These are phyloP conservation scores for Coriolopsis trogii DNA, from an alignment of 1,284 basidiomycete species.

Conservation along the genomic window DNA sequence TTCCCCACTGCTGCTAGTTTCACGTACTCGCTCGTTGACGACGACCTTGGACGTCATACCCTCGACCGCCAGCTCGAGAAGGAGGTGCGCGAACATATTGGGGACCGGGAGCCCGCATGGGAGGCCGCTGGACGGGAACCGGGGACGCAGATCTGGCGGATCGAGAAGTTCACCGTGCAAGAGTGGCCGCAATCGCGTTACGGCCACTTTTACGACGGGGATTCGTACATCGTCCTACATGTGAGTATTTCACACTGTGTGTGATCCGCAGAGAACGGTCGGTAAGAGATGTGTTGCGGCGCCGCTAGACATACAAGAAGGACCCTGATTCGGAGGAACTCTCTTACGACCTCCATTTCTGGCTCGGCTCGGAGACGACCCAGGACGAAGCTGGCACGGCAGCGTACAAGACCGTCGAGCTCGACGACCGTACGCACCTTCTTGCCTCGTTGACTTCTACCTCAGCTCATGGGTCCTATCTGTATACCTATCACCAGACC, in stretches of 20 bases:
- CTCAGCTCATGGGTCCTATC: neutral
- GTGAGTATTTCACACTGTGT: slow-evolving; percentile 37
- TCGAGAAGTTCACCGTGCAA: slow-evolving; percentile 59
- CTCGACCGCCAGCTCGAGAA: slow-evolving; percentile 67
- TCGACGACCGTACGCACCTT: slow-evolving; percentile 69
- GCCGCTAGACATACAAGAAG: slow-evolving; percentile 56
- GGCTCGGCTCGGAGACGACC: slow-evolving; percentile 61
- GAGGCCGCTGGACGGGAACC: slow-evolving; percentile 43
- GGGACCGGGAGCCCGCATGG: slow-evolving; percentile 58
- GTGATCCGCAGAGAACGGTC: too few species aligned
- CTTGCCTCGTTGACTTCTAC: too few species aligned
- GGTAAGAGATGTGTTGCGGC: too few species aligned
- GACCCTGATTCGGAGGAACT: slow-evolving; percentile 48
- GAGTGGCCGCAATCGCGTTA: slow-evolving; percentile 53
- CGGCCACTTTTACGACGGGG: slow-evolving; percentile 64
- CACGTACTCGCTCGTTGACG: too few species aligned
- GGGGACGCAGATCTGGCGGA: slow-evolving; percentile 59
- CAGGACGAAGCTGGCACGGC: slow-evolving; percentile 69
- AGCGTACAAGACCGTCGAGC: slow-evolving; percentile 69
- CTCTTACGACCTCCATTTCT: slow-evolving; percentile 66
- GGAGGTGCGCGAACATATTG: slow-evolving; percentile 54
- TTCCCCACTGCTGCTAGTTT: neutral
- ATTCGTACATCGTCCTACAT: slow-evolving; percentile 66
- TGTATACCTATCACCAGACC: slow-evolving; percentile 37
- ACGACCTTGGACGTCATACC: too few species aligned